These are phyloP conservation scores for Hypoxylon sp. DNA, from an alignment of 2,329 filamentous ascomycete species.

Conservation along the genomic window DNA sequence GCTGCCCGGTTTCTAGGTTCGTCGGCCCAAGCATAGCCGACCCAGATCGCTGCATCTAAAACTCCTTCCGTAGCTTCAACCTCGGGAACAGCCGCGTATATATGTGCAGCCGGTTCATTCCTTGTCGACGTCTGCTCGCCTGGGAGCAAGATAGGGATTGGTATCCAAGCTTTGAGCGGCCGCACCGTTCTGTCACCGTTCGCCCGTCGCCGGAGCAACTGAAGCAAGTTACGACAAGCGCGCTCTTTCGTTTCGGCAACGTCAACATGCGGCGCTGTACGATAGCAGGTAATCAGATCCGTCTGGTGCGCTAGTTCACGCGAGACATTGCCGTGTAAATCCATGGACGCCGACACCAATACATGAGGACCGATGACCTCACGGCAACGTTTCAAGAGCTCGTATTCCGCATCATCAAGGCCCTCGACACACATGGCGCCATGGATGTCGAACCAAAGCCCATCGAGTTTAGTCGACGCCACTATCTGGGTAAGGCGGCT, in stretches of 20 bases:
- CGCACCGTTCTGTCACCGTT: constrained; percentile 47
- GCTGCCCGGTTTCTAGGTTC: constrained; percentile 66
- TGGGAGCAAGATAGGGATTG: constrained; percentile 66
- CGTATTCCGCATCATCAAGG: constrained; percentile 63
- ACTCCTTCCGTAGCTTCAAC: constrained; percentile 60
- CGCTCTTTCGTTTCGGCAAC: constrained; percentile 65
- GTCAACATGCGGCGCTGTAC: constrained; percentile 67
- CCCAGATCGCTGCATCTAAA: constrained; percentile 68
- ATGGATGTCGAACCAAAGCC: constrained; percentile 70
- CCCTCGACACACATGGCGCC: constrained; percentile 69
- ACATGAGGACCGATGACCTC: constrained; percentile 61
- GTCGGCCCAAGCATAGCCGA: constrained; percentile 70
- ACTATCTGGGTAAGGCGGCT: constrained; percentile 58
- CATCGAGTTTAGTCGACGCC: constrained; percentile 57
- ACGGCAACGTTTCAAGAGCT: constrained; percentile 63
- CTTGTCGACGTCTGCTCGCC: constrained; percentile 70
- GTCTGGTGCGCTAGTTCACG: constrained; percentile 63
- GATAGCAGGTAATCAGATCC: constrained; percentile 68
- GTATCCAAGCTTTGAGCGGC: constrained; percentile 67
- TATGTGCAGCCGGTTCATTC: constrained; percentile 65
- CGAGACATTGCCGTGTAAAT: constrained; percentile 69
- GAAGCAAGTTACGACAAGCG: constrained; percentile 65
- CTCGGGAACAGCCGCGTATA: constrained; percentile 63
- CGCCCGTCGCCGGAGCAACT: constrained; percentile 53
- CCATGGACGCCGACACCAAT: constrained; percentile 68